phyloP scores from a whole-genome alignment of 768 basidiomycete genomes.

The Kwoniella dendrophila region DNA sequence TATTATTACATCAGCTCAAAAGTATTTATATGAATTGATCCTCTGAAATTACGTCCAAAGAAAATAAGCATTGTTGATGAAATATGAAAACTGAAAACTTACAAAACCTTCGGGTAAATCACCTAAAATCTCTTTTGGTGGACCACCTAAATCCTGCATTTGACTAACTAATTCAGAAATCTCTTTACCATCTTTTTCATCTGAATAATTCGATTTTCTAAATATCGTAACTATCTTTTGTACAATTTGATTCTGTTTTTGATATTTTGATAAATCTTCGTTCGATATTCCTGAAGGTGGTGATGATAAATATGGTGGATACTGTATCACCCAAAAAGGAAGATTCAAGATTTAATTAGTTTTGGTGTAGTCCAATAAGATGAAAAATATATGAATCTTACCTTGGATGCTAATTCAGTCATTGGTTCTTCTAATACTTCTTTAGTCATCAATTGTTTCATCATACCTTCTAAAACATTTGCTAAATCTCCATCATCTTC shows the following conservation, averaged over 20 bases:
- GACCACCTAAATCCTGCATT: conserved; percentile 57
- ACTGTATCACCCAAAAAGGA: conserved; percentile 32
- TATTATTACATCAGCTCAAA: neutral
- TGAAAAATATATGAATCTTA: conserved; percentile 27
- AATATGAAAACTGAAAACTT: conserved; percentile 19
- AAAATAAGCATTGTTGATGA: neutral
- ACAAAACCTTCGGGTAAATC: conserved; percentile 56
- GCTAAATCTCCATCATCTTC: conserved; percentile 44
- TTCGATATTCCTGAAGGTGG: conserved; percentile 38
- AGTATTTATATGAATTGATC: no score
- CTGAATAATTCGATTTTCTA: conserved; percentile 38
- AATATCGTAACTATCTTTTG: conserved; percentile 48
- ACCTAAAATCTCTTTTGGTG: conserved; percentile 55
- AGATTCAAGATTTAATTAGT: no score
- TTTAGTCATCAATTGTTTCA: conserved; percentile 55
- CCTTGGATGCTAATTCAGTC: conserved; percentile 53
- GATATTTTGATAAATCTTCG: conserved; percentile 45
- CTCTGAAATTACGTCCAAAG: no score
- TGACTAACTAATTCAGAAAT: conserved; percentile 36
- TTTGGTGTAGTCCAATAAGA: neutral
- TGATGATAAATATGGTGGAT: conserved; percentile 53
- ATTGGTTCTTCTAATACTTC: conserved; percentile 57
- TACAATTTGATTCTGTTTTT: conserved; percentile 42
- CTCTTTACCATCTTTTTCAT: conserved; percentile 46
- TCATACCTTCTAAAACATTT: conserved; percentile 57